Evolutionary conservation across 371 early-diverging fungal genomes (phyloP), one percentile per base, ranked within the genome.

Genomic region (Amoeboaphelidium protococcarum): DNA sequence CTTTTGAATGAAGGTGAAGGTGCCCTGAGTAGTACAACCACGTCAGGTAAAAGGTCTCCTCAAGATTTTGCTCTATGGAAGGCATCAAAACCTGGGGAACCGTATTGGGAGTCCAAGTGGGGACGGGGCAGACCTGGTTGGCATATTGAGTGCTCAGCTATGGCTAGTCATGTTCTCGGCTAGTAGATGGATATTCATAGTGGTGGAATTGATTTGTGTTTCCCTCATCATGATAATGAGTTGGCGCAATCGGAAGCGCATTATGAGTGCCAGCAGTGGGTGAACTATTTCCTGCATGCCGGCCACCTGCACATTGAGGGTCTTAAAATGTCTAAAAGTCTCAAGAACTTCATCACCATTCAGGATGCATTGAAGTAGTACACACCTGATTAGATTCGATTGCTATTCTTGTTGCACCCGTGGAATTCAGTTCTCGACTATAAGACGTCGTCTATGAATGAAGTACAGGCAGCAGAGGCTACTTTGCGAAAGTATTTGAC

Each of bases 151-250:
- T 99, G 99, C 76, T 86, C 87, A 16, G 98, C 78, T 22, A 99
- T 99, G 99, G 94, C 97, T 22, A 51, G 82, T 53, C 90, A 87
- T 56, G 73, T 96, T 20, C 62, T 96, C 44, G 90, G 86, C 19
- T 68, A 74, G 23, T 65, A 69, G 26, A 73, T 99, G 59, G 99
- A 99, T 63, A 82, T 99, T 56, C 99, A 99, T 65, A 77, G 88
- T 20, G 99, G 99, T 48, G 99, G 98, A 25, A 76, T 85, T 48
- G 99, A 99, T 67, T 67, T 99, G 41, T 79, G 80, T 13, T 99
- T 99, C 74, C 99, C 99, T 41, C 99, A 99, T 60, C 99, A 99
- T 65, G 98, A 98, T 61, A 98, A 99, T 56, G 99, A 99, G 63
- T 56, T 99, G 43, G 96, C 95, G 3, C 99, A 97, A 65, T 67